Percentiles rank a stretch among this genome's conserved stretches.
Evolutionary conservation across 371 early-diverging fungal species (phyloP).

Genomic region (Neoconidiobolus thromboides): DNA sequence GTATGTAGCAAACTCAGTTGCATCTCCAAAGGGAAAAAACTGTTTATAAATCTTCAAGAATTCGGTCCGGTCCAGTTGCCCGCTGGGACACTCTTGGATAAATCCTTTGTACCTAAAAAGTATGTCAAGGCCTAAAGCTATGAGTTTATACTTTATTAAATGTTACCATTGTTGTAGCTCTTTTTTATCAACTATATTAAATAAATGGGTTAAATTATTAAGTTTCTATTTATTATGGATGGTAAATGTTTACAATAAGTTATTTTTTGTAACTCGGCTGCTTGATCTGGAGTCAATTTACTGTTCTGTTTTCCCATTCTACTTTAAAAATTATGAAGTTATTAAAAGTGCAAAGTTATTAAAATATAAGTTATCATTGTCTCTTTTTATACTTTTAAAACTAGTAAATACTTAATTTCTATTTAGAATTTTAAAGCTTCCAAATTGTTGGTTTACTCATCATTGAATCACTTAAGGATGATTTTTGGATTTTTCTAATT

Average conservation of each 20-base stretch:
- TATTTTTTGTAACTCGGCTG: conserved; percentile 53
- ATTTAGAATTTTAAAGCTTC: too few relatives aligned
- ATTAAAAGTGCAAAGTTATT: too few relatives aligned
- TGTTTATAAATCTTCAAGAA: conserved; percentile 89
- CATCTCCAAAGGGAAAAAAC: conserved; percentile 93
- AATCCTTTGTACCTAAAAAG: conserved; percentile 77
- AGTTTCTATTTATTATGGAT: background rate
- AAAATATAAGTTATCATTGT: too few relatives aligned
- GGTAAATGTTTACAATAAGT: conserved; percentile 45
- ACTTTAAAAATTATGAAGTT: background rate
- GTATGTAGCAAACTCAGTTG: conserved; percentile 73
- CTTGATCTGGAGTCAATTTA: conserved; percentile 62
- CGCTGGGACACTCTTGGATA: conserved; percentile 75
- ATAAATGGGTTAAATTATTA: background rate
- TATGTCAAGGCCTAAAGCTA: background rate
- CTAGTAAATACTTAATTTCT: too few relatives aligned
- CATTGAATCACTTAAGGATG: too few relatives aligned
- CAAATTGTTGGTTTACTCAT: too few relatives aligned
- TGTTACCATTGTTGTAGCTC: conserved; percentile 84
- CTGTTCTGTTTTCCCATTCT: conserved; percentile 72
- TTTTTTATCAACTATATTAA: conserved; percentile 64
- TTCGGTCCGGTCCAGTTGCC: conserved; percentile 62
- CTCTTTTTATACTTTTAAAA: too few relatives aligned
- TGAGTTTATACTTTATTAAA: background rate
- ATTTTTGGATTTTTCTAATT: too few relatives aligned